Conservation (phyloP, 176 grass and related monocot species). For the Triticum dicoccoides region DNA sequence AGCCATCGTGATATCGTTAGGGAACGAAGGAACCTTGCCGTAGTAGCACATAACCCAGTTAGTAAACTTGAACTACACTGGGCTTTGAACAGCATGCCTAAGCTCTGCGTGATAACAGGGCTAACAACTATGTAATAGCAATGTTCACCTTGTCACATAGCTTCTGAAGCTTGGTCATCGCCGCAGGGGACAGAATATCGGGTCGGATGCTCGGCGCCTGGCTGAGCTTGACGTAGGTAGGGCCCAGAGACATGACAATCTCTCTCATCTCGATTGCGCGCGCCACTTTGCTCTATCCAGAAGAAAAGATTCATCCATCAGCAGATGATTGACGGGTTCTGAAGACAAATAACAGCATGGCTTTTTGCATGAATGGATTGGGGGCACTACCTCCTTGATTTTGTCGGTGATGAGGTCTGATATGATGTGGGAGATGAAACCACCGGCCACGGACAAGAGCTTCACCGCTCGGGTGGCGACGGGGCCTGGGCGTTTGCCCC, state of each 20-base stretch:
- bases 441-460: constrained; percentile 82
- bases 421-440: constrained; percentile 82
- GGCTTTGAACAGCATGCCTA: neutral
- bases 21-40: constrained; percentile 84
- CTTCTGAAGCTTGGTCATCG: constrained; percentile 92
- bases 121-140: neutral
- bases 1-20: constrained; percentile 84
- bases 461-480: constrained; percentile 75
- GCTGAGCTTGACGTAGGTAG: constrained; percentile 93
- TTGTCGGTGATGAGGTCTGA: constrained; percentile 77
- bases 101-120: neutral
- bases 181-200: constrained; percentile 89
- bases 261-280: constrained; percentile 89
- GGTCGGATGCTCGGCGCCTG: constrained; percentile 91
- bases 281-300: constrained; percentile 63
- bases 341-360: no score
- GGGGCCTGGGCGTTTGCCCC: constrained; percentile 71
- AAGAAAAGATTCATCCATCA: neutral
- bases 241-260: constrained; percentile 91
- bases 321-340: neutral
- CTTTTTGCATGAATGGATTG: neutral
- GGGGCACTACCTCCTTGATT: constrained; percentile 71
- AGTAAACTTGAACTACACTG: constrained; percentile 9
- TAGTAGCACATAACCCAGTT: neutral
- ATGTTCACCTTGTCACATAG: constrained; percentile 78